Evolutionary conservation across 805 yeast genomes (phyloP).

Genomic region (Sugiyamaella qingdaonensis): DNA sequence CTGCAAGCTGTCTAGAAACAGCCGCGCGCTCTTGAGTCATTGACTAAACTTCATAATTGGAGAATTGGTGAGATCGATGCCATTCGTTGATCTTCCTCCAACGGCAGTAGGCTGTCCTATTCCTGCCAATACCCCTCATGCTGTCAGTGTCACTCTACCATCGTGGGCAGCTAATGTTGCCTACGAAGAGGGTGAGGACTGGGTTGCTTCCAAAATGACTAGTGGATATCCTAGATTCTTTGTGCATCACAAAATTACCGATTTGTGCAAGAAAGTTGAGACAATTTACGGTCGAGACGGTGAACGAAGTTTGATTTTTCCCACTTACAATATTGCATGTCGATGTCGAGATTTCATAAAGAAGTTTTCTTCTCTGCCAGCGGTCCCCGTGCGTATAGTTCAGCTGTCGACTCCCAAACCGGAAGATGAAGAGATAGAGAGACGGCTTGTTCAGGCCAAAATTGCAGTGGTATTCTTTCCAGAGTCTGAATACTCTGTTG

Average conservation of each 20-base stretch:
- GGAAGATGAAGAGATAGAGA: slow-evolving; percentile 25
- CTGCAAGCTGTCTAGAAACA: not conserved
- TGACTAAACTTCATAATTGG: not conserved
- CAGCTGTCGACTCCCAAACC: slow-evolving; percentile 59
- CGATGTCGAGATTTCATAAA: slow-evolving; percentile 78
- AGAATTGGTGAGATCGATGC: slow-evolving; percentile 4
- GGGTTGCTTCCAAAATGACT: slow-evolving; percentile 71
- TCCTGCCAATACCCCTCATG: slow-evolving; percentile 86
- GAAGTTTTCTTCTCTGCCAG: slow-evolving; percentile 22
- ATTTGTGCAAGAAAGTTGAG: slow-evolving; percentile 33
- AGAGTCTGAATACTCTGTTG: slow-evolving; percentile 50
- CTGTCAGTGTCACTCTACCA: slow-evolving; percentile 91
- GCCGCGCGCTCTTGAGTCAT: not conserved
- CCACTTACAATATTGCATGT: slow-evolving; percentile 73
- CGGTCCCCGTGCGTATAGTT: slow-evolving; percentile 51
- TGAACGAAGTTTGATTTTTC: slow-evolving; percentile 71
- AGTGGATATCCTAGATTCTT: slow-evolving; percentile 74
- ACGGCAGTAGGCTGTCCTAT: slow-evolving; percentile 70
- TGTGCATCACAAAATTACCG: slow-evolving; percentile 36
- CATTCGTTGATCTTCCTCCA: slow-evolving; percentile 29
- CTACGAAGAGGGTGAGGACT: slow-evolving; percentile 83
- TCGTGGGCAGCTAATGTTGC: slow-evolving; percentile 93
- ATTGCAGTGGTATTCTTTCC: slow-evolving; percentile 81
- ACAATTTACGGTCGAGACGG: slow-evolving; percentile 73
- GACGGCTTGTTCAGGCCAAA: slow-evolving; percentile 50